Conservation (phyloP, 352 stramenopile genomes). For the Globisporangium spinosum region DNA sequence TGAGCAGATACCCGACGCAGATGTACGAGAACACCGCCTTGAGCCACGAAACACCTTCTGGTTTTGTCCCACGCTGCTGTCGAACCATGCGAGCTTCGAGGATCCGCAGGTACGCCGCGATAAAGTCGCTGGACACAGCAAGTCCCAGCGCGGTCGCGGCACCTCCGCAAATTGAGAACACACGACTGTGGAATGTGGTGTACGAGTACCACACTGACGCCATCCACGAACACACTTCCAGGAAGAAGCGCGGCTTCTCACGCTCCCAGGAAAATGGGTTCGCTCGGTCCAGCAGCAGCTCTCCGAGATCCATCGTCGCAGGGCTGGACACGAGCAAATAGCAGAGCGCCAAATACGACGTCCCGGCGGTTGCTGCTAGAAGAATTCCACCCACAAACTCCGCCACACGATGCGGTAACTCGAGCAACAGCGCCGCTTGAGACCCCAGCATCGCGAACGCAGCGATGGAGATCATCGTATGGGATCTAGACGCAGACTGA, state of each 20-base stretch:
- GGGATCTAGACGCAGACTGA: constrained; percentile 1
- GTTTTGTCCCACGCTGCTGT: constrained; percentile 24
- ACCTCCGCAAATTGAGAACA: constrained; percentile 43
- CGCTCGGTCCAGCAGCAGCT: constrained; percentile 49
- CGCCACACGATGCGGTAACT: constrained; percentile 36
- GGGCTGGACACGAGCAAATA: constrained; percentile 30
- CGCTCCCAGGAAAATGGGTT: constrained; percentile 45
- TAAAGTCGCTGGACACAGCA: constrained; percentile 52
- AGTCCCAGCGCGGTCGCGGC: constrained; percentile 36
- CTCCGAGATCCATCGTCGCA: constrained; percentile 27
- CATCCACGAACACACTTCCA: constrained; percentile 76
- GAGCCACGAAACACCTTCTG: constrained; percentile 55
- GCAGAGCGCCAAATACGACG: constrained; percentile 47
- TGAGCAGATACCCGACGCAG: constrained; percentile 66
- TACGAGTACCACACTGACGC: constrained; percentile 69
- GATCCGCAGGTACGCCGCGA: constrained; percentile 49
- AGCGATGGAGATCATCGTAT: constrained; percentile 30
- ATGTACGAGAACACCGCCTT: constrained; percentile 64
- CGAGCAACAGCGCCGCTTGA: constrained; percentile 27
- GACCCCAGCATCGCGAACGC: constrained; percentile 26
- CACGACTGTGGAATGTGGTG: constrained; percentile 41
- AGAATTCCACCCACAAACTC: constrained; percentile 52
- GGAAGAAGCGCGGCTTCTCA: constrained; percentile 52
- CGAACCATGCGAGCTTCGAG: constrained; percentile 41
- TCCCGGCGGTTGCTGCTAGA: constrained; percentile 43